Conservation (phyloP, 352 stramenopile genomes). For the Globisporangium echinulatum region DNA sequence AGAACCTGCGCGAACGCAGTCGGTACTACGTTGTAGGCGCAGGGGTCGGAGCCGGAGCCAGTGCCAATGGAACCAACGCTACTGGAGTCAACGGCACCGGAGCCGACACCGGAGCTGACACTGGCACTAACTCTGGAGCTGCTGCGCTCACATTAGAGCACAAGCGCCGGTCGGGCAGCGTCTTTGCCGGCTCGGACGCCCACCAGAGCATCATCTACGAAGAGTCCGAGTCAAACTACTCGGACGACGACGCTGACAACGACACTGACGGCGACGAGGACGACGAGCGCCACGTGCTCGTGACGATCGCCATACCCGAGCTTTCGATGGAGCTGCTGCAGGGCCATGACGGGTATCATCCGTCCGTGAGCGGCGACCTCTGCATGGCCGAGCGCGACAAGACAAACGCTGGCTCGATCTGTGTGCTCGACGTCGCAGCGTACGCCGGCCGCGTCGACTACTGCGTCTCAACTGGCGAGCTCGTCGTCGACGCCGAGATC, state of each 20-base stretch:
- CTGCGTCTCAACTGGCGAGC: conserved; percentile 33
- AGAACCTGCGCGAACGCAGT: conserved; percentile 67
- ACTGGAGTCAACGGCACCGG: no score
- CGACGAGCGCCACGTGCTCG: conserved; percentile 50
- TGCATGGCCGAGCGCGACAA: conserved; percentile 64
- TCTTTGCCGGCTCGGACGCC: conserved; percentile 7
- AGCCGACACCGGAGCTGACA: no score
- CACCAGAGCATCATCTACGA: conserved; percentile 20
- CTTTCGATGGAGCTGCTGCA: conserved; percentile 78
- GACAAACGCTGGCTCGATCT: conserved; percentile 70
- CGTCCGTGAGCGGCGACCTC: conserved; percentile 65
- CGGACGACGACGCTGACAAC: conserved; percentile 1
- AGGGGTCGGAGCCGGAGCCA: no score
- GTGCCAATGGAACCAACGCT: no score
- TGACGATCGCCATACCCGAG: conserved; percentile 58
- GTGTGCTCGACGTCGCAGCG: conserved; percentile 43
- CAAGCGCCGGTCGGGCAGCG: conserved; percentile 7
- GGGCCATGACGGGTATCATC: conserved; percentile 71
- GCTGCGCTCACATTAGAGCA: background rate
- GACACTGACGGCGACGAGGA: conserved; percentile 20
- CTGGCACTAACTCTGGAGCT: no score
- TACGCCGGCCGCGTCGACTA: conserved; percentile 47
- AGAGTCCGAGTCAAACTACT: conserved; percentile 13
- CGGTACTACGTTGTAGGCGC: conserved; percentile 29
- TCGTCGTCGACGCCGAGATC: conserved; percentile 45